Conservation (phyloP, 2,329 filamentous ascomycete species). For the Venturia asperata region DNA sequence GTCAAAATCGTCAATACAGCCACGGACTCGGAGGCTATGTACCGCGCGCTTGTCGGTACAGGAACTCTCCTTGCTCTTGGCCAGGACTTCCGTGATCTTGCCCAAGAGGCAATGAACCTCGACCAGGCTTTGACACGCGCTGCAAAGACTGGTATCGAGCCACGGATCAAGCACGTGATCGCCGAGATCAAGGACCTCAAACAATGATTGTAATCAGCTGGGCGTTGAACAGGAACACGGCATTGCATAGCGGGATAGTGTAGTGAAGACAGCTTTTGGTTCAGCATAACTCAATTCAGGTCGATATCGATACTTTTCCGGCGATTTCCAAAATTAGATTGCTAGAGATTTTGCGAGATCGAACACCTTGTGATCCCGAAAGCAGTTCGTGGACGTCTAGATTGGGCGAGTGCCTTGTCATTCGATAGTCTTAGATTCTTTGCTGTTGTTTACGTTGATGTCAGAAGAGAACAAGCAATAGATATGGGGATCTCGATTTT, state of each 20-base stretch:
- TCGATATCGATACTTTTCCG: background rate
- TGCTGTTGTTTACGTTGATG: too few relatives aligned
- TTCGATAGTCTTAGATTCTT: too few relatives aligned
- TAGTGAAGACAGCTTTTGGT: background rate
- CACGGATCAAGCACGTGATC: conserved; percentile 53
- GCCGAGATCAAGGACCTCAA: conserved; percentile 44
- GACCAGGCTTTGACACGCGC: conserved; percentile 41
- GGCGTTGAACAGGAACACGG: background rate
- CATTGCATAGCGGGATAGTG: background rate
- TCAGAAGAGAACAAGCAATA: too few relatives aligned
- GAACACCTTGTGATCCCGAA: background rate
- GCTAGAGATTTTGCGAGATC: background rate
- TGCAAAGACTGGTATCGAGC: conserved; percentile 50
- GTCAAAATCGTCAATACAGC: conserved; percentile 57
- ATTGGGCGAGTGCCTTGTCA: too few relatives aligned
- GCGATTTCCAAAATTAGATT: background rate
- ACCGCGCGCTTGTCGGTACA: conserved; percentile 71
- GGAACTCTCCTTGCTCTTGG: conserved; percentile 67
- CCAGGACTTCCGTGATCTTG: conserved; percentile 51
- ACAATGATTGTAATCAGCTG: background rate
- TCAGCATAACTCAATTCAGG: background rate
- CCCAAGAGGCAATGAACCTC: conserved; percentile 51
- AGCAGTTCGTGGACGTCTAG: background rate
- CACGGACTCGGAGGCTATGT: conserved; percentile 74
- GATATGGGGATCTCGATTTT: too few relatives aligned